Conservation (phyloP, 2,329 filamentous ascomycete species). For the Phyllosticta citrichinensis region DNA sequence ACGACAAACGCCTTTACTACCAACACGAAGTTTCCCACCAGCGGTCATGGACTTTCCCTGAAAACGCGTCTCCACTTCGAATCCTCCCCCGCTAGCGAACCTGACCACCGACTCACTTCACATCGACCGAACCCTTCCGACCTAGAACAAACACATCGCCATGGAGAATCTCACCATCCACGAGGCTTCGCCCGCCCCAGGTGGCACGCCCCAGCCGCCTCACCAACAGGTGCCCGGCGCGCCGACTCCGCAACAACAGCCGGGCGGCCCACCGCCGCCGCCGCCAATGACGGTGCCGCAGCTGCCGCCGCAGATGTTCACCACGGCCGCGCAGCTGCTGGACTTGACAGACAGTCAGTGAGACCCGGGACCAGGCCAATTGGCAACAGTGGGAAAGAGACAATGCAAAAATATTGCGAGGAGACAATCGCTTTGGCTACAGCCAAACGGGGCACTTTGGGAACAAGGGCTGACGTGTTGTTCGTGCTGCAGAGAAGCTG, state of each 20-base stretch:
- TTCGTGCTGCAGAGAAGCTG: constrained; percentile 65
- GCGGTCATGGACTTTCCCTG: constrained; percentile 11
- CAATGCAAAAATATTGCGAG: not conserved
- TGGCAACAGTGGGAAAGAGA: not conserved
- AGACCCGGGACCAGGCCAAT: not conserved
- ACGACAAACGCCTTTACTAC: constrained; percentile 1
- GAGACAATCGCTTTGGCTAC: not conserved
- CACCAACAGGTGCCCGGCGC: not conserved
- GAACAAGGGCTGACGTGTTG: constrained; percentile 16
- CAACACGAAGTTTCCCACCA: not conserved
- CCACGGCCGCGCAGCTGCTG: constrained; percentile 87
- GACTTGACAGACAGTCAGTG: constrained; percentile 92
- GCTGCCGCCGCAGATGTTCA: constrained; percentile 93
- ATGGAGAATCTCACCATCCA: constrained; percentile 13
- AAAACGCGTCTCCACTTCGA: not conserved
- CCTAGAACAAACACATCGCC: not conserved
- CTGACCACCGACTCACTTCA: not conserved
- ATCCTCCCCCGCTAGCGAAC: not conserved
- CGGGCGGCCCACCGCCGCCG: constrained; percentile 3
- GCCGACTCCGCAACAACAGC: constrained; percentile 2
- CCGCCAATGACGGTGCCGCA: constrained; percentile 43
- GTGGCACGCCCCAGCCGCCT: not conserved
- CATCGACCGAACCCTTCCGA: not conserved
- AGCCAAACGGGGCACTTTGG: not conserved
- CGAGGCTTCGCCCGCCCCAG: constrained; percentile 4